phyloP scores from a whole-genome alignment of 129 eudicot genomes.

The Saposhnikovia divaricata region DNA sequence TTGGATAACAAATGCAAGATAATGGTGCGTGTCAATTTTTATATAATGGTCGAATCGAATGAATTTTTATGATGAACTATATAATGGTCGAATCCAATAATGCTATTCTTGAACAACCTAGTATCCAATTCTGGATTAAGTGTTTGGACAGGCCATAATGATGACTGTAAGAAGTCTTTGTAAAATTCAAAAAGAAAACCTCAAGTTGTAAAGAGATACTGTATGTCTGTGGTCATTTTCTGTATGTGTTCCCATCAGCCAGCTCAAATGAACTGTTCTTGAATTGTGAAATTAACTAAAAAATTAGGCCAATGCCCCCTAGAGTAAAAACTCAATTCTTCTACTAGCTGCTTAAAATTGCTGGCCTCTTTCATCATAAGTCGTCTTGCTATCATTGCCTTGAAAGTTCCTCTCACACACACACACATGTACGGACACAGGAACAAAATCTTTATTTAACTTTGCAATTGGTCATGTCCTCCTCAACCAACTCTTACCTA shows the following conservation, averaged over 20 bases:
- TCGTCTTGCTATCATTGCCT: conserved; percentile 28
- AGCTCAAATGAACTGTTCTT: not conserved
- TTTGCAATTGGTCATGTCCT: conserved; percentile 8
- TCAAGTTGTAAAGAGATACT: not conserved
- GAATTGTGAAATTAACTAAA: not conserved
- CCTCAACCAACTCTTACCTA: conserved; percentile 16
- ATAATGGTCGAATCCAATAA: too few relatives aligned
- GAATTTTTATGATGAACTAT: too few relatives aligned
- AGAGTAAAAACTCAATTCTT: not conserved
- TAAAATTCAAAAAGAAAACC: not conserved
- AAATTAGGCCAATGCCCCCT: not conserved
- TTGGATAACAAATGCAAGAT: too few relatives aligned
- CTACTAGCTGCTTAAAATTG: not conserved
- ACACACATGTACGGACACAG: too few relatives aligned
- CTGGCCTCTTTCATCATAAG: conserved; percentile 19
- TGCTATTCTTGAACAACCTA: too few relatives aligned
- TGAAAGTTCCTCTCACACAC: conserved; percentile 1
- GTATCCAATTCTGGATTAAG: not conserved
- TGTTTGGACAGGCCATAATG: not conserved
- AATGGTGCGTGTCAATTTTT: too few relatives aligned
- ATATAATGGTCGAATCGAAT: too few relatives aligned
- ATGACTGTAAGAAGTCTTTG: not conserved
- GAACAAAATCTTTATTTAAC: conserved; percentile 16
- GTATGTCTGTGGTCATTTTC: conserved; percentile 14
- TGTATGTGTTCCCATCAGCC: conserved; percentile 13